Evolutionary conservation across 2,329 filamentous ascomycete species (phyloP).

Genomic region (Ilyonectria mors-panacis): DNA sequence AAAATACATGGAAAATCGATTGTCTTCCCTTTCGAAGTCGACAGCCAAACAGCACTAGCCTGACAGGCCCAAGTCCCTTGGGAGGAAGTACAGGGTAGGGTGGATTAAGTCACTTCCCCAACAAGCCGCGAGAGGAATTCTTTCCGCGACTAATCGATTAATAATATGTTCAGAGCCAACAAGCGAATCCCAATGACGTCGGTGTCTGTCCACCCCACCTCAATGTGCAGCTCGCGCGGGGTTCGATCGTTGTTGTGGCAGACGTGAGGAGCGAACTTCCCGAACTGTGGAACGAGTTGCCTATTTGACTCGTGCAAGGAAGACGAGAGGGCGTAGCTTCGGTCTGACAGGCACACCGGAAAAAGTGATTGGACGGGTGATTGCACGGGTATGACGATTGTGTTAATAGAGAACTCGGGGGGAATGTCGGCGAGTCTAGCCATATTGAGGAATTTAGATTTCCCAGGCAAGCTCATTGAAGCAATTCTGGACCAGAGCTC

Average conservation of each 20-base stretch:
- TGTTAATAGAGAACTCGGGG: background rate
- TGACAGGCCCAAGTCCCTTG: background rate
- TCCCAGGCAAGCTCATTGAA: background rate
- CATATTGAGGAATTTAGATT: slow-evolving; percentile 9
- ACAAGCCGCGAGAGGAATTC: background rate
- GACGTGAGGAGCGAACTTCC: background rate
- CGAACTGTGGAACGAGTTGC: background rate
- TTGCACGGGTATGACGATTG: background rate
- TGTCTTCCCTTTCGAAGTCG: background rate
- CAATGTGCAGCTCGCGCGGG: background rate
- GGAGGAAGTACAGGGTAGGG: background rate
- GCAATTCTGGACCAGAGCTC: slow-evolving; percentile 6
- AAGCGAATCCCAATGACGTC: background rate
- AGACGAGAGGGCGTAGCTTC: background rate
- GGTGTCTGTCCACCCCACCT: background rate
- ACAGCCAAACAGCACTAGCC: background rate
- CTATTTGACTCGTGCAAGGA: background rate
- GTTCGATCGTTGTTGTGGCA: background rate
- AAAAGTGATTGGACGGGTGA: background rate
- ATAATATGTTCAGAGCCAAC: background rate
- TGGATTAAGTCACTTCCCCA: background rate
- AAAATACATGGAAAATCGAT: too few species aligned
- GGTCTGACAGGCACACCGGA: slow-evolving; percentile 1
- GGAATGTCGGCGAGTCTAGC: slow-evolving; percentile 22
- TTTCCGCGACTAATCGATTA: background rate